Conservation (phyloP, 2,329 filamentous ascomycete genomes). For the Cordyceps fumosorosea region DNA sequence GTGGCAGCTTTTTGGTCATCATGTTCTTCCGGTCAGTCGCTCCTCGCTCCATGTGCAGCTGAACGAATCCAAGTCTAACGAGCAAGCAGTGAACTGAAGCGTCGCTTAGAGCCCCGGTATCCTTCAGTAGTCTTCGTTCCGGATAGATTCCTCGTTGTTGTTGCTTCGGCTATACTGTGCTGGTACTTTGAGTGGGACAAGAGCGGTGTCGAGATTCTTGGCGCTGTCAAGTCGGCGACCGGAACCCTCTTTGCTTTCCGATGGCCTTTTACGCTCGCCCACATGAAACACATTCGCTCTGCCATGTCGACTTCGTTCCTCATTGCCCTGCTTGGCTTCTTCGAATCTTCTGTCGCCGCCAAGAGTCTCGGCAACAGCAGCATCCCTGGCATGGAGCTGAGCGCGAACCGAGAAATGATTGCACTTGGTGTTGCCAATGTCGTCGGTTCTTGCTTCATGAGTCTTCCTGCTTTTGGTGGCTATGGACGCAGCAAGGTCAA, state of each 20-base stretch:
- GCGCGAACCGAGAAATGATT: slow-evolving; percentile 87
- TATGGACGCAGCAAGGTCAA: slow-evolving; percentile 97
- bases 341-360: slow-evolving; percentile 92
- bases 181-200: slow-evolving; percentile 72
- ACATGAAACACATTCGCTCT: slow-evolving; percentile 77
- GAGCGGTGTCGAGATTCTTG: slow-evolving; percentile 75
- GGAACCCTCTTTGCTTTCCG: slow-evolving; percentile 72
- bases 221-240: slow-evolving; percentile 66
- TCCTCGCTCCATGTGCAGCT: background rate
- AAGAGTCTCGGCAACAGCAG: slow-evolving; percentile 71
- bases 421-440: slow-evolving; percentile 87
- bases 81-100: slow-evolving; percentile 65
- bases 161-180: slow-evolving; percentile 73
- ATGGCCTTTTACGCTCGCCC: slow-evolving; percentile 72
- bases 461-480: slow-evolving; percentile 87
- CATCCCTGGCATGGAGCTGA: slow-evolving; percentile 74
- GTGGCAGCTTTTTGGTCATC: slow-evolving; percentile 76
- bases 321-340: slow-evolving; percentile 94
- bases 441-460: slow-evolving; percentile 86
- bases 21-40: slow-evolving; percentile 72
- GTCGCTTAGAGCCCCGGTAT: slow-evolving; percentile 69
- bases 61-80: background rate
- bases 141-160: slow-evolving; percentile 84
- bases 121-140: slow-evolving; percentile 81
- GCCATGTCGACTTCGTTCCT: slow-evolving; percentile 88